Percentiles rank a stretch among this genome's conserved stretches.
These are phyloP conservation scores for Ramaria rubella DNA, from an alignment of 768 basidiomycete species.

Conservation along the genomic window DNA sequence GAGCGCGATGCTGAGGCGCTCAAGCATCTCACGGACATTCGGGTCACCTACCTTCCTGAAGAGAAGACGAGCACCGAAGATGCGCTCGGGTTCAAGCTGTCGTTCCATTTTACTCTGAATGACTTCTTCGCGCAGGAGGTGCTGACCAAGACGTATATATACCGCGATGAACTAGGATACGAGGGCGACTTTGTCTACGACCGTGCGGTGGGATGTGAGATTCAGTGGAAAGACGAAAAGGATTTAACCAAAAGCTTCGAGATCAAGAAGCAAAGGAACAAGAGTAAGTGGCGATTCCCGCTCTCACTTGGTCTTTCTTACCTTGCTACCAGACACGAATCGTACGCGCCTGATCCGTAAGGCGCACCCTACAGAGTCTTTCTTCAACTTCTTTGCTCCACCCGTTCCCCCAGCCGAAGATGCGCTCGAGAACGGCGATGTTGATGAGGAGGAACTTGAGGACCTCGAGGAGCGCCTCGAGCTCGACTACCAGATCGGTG, in stretches of 20 bases:
- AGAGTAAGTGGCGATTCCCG: constrained; percentile 53
- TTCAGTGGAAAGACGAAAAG: constrained; percentile 98
- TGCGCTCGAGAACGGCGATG: constrained; percentile 58
- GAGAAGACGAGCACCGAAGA: constrained; percentile 39
- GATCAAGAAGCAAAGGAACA: constrained; percentile 99
- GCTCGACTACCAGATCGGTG: constrained; percentile 96
- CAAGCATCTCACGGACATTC: constrained; percentile 74
- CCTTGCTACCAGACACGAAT: constrained; percentile 55
- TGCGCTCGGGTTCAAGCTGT: constrained; percentile 88
- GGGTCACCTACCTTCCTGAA: constrained; percentile 63
- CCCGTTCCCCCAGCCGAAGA: constrained; percentile 67
- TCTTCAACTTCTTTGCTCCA: constrained; percentile 98
- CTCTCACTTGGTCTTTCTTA: not conserved
- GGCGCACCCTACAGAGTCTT: constrained; percentile 85
- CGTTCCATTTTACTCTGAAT: constrained; percentile 75
- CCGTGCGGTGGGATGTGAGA: constrained; percentile 82
- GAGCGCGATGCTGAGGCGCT: constrained; percentile 87
- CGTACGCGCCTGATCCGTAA: constrained; percentile 80
- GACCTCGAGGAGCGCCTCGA: constrained; percentile 92
- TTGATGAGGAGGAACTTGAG: constrained; percentile 80
- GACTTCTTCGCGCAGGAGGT: constrained; percentile 82
- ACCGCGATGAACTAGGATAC: constrained; percentile 90
- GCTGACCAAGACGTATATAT: constrained; percentile 91
- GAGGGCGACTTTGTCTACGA: constrained; percentile 96
- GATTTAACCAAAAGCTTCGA: constrained; percentile 96